Base-by-base conservation (phyloP, 1,139 yeast species). In the Saccharomyces hybrid region DNA sequence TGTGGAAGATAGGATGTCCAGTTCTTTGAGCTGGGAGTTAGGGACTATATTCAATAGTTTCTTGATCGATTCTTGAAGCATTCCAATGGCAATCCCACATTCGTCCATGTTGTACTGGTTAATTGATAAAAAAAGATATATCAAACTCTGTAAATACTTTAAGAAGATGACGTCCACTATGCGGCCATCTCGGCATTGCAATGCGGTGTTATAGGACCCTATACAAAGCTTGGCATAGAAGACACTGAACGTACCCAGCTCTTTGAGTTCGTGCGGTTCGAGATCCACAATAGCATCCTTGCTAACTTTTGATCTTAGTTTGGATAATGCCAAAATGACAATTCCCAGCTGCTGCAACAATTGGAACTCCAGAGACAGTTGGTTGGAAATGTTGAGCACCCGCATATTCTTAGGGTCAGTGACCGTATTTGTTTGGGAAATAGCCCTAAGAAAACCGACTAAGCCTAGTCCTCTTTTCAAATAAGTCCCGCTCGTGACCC, bases 331-430 rank as follows among this genome's bases (percentile, higher is more conserved):
- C 9, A 68, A 48, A 14, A 63, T 56, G 5, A 68, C 58, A 4
- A 67, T 55, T 4, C 68, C 63, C 20, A 67, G 51, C 54, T 68
- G 69, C 49, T 67, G 70, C 26, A 65, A 28, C 47, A 66, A 47
- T 44, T 59, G 59, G 16, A 60, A 52, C 49, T 62, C 65, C 7
- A 49, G 31, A 1, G 42, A 50, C 53, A 58, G 23, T 16, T 58
- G 59, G 4, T 49, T 51, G 6, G 54, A 38, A 6, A 49, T 20
- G 8, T 49, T 31, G 46, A 47, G 13, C 32, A 25, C n/a, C 14
- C 5, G 31, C 9, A 16, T 46, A 16, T 11, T 9, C 31, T 23
- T 9, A 16, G 4, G 2, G 2, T 20, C 47, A 6, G 16, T 8
- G 2, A 3, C 11, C 27, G 26, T 4, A 13, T 23, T 31, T 48